Percentiles rank a stretch among this genome's conserved stretches.
Conservation (phyloP, 2,329 filamentous ascomycete genomes). For the Fusarium nelsonii region DNA sequence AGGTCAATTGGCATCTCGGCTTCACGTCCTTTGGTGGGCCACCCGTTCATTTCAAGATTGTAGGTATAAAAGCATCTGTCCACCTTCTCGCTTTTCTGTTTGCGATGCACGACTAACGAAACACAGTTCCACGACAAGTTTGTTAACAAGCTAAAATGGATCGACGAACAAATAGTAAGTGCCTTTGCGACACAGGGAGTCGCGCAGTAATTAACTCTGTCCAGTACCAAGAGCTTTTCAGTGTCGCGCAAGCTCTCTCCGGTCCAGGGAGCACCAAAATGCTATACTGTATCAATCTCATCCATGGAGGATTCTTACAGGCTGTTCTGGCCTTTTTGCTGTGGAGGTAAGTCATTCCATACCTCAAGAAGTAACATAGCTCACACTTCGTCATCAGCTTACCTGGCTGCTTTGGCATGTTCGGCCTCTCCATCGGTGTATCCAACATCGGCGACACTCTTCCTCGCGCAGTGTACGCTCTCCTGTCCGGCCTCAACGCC, state of each 20-base stretch:
- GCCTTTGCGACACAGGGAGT: accelerated
- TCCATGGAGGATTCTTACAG: conserved; percentile 69
- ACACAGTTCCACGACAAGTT: conserved; percentile 59
- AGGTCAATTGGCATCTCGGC: conserved; percentile 31
- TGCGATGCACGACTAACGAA: accelerated
- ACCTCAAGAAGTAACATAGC: background rate
- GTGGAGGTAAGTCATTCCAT: conserved; percentile 68
- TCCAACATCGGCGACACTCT: conserved; percentile 69
- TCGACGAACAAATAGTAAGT: conserved; percentile 74
- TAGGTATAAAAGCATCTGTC: accelerated
- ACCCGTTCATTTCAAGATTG: conserved; percentile 38
- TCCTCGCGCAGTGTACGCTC: conserved; percentile 73
- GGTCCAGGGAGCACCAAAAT: conserved; percentile 79
- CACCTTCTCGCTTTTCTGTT: accelerated
- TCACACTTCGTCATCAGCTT: conserved; percentile 57
- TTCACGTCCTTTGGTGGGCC: conserved; percentile 32
- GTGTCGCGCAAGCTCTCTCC: conserved; percentile 74
- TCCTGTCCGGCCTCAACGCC: conserved; percentile 78
- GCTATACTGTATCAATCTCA: conserved; percentile 74
- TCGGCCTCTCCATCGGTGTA: conserved; percentile 73
- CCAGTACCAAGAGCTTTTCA: conserved; percentile 79
- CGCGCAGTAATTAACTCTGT: background rate
- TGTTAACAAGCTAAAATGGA: conserved; percentile 71
- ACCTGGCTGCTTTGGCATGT: conserved; percentile 79
- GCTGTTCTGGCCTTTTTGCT: conserved; percentile 71